Evolutionary conservation across 257 asterid genomes (phyloP).

Genomic region (Plantago ovata): DNA sequence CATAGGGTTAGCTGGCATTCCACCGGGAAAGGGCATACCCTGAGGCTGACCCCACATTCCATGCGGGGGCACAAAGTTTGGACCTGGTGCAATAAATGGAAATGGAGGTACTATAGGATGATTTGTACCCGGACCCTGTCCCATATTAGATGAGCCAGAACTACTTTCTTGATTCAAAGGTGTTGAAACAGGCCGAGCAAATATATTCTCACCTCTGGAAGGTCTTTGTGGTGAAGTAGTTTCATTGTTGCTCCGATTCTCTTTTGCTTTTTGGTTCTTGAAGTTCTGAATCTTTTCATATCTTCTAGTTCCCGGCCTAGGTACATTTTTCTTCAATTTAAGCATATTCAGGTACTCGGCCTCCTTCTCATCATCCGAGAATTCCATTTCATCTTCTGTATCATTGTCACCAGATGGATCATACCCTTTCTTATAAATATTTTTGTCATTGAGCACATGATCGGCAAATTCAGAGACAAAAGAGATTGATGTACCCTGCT

Average conservation of each 20-base stretch:
- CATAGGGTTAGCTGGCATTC: slow-evolving; percentile 42
- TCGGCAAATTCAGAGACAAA: slow-evolving; percentile 71
- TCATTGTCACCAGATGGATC: slow-evolving; percentile 89
- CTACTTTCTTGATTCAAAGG: slow-evolving; percentile 28
- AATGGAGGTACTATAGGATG: slow-evolving; percentile 35
- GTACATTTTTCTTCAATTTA: slow-evolving; percentile 64
- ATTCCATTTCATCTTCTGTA: slow-evolving; percentile 74
- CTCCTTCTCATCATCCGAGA: slow-evolving; percentile 93
- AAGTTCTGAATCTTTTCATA: slow-evolving; percentile 43
- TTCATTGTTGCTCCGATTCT: slow-evolving; percentile 36
- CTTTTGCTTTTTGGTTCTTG: slow-evolving; percentile 34
- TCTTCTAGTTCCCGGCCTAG: slow-evolving; percentile 41
- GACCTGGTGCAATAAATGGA: slow-evolving; percentile 30
- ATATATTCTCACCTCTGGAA: slow-evolving; percentile 18
- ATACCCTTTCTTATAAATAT: slow-evolving; percentile 76
- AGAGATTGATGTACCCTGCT: slow-evolving; percentile 60
- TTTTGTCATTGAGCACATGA: slow-evolving; percentile 64
- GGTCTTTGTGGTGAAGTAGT: slow-evolving; percentile 19
- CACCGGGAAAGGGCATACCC: slow-evolving; percentile 35
- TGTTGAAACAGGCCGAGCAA: slow-evolving; percentile 23
- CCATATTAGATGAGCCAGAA: slow-evolving; percentile 18
- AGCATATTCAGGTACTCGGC: slow-evolving; percentile 62
- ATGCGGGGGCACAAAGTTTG: slow-evolving; percentile 37
- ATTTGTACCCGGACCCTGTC: slow-evolving; percentile 30
- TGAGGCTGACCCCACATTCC: slow-evolving; percentile 52